Conservation (phyloP, 345 rosid genomes). For the Heritiera fomes region DNA sequence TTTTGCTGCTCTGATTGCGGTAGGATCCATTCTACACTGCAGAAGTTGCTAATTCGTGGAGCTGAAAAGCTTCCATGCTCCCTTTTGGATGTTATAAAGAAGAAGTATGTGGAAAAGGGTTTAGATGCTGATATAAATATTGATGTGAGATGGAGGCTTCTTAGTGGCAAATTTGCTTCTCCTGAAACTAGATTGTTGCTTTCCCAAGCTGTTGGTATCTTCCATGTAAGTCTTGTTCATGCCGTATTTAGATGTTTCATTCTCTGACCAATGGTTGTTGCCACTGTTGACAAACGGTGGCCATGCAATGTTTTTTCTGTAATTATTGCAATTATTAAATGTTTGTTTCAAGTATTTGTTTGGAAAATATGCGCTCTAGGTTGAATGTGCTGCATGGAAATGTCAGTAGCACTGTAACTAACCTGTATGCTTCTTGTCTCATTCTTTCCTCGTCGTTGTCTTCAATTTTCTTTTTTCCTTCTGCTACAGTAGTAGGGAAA, state of each 20-base stretch:
- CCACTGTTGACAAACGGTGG: conserved; percentile 4
- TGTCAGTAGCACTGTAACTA: background rate
- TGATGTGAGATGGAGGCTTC: conserved; percentile 89
- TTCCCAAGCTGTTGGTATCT: conserved; percentile 85
- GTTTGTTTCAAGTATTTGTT: background rate
- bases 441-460: background rate
- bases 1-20: conserved; percentile 79
- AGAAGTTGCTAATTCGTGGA: conserved; percentile 63
- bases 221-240: conserved; percentile 63
- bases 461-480: background rate
- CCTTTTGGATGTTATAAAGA: conserved; percentile 50
- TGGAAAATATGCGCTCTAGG: background rate
- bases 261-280: conserved; percentile 8
- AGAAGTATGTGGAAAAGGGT: conserved; percentile 51
- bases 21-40: conserved; percentile 69
- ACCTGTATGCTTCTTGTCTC: background rate
- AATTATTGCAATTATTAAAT: background rate
- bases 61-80: conserved; percentile 79
- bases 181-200: conserved; percentile 63
- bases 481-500: background rate
- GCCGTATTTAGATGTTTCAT: conserved; percentile 6
- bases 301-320: background rate
- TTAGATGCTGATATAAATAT: conserved; percentile 33
- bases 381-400: conserved; percentile 1
- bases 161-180: conserved; percentile 65